Evolutionary conservation across 306 rosid species (phyloP).

Genomic region (Ochetophila trinervis): DNA sequence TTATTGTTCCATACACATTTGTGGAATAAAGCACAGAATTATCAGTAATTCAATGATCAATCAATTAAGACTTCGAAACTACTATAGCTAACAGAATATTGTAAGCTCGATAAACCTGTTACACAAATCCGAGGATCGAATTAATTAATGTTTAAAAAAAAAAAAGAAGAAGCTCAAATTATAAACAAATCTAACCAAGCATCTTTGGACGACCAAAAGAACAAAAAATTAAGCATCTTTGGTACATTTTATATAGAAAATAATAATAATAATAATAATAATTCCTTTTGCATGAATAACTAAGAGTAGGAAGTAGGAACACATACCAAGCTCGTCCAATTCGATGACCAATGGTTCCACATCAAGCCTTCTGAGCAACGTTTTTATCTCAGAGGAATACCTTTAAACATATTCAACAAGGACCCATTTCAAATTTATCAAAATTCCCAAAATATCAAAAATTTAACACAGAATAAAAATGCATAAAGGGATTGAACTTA

Average conservation of each 20-base stretch:
- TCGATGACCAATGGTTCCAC: constrained; percentile 66
- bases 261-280: neutral
- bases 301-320: constrained; percentile 1
- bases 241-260: neutral
- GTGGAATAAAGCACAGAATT: too few species aligned
- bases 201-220: too few species aligned
- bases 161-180: too few species aligned
- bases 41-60: too few species aligned
- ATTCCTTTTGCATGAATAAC: neutral
- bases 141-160: too few species aligned
- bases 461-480: neutral
- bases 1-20: too few species aligned
- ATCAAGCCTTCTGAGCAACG: constrained; percentile 73
- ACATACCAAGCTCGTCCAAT: constrained; percentile 87
- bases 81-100: too few species aligned
- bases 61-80: too few species aligned
- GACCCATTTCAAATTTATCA: constrained; percentile 11
- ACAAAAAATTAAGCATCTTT: neutral
- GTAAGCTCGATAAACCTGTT: too few species aligned
- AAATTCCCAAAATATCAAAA: neutral
- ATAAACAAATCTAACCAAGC: too few species aligned
- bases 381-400: constrained; percentile 85
- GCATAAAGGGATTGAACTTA: constrained; percentile 34
- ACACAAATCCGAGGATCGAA: too few species aligned
- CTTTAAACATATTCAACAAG: constrained; percentile 27